These are phyloP conservation scores for Penstemon barbatus DNA, from an alignment of 257 asterid genomes.

Conservation along the genomic window DNA sequence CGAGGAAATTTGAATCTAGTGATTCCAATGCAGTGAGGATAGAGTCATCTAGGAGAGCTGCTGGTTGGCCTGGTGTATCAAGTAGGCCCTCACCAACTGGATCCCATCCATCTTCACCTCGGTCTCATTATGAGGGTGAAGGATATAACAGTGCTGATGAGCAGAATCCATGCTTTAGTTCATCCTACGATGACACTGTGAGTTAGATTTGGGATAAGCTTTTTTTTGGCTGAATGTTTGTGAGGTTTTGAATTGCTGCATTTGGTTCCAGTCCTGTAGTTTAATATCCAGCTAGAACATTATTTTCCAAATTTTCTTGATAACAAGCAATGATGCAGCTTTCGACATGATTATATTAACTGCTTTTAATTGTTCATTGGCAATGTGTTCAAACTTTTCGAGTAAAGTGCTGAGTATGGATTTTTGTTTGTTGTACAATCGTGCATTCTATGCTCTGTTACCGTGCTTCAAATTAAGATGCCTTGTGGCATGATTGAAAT, in stretches of 20 bases:
- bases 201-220: conserved; percentile 33
- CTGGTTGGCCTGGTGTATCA: conserved; percentile 68
- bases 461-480: background rate
- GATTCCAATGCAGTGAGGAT: conserved; percentile 44
- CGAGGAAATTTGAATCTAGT: too few species aligned
- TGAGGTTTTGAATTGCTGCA: background rate
- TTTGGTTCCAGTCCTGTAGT: background rate
- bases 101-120: conserved; percentile 95
- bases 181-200: conserved; percentile 85
- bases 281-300: too few species aligned
- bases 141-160: conserved; percentile 98
- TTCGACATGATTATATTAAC: background rate
- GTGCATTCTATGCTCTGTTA: background rate
- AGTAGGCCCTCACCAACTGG: conserved; percentile 82
- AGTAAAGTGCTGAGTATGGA: background rate
- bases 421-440: background rate
- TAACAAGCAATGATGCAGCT: background rate
- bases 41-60: conserved; percentile 70
- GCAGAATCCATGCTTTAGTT: conserved; percentile 65
- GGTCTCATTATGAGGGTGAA: conserved; percentile 87
- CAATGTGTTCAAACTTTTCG: background rate
- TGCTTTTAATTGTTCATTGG: background rate
- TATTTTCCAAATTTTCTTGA: background rate
- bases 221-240: background rate
- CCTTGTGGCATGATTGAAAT: background rate